Conservation (phyloP, 805 yeast species). For the Candida xiaguanensis region DNA sequence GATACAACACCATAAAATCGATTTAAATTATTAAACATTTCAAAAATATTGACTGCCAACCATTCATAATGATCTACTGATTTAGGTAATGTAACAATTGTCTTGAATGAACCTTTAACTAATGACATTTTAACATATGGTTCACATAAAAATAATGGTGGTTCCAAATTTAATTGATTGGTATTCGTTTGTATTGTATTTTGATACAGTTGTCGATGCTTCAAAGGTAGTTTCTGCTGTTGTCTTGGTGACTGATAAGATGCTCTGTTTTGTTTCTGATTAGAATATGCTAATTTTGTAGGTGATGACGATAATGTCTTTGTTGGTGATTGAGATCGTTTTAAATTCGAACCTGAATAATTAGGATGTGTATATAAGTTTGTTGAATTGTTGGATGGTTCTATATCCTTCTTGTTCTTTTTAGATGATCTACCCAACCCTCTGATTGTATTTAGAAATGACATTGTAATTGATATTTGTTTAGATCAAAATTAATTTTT, state of each 20-base stretch:
- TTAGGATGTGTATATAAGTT: constrained; percentile 31
- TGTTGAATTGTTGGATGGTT: constrained; percentile 17
- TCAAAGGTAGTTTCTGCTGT: constrained; percentile 11
- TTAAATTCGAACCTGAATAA: constrained; percentile 30
- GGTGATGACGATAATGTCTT: constrained; percentile 34
- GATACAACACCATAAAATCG: constrained; percentile 88
- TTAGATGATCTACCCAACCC: constrained; percentile 46
- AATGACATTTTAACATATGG: constrained; percentile 92
- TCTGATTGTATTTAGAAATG: constrained; percentile 44
- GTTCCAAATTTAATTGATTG: constrained; percentile 11
- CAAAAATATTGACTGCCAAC: constrained; percentile 91
- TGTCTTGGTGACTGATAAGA: constrained; percentile 8
- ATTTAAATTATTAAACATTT: constrained; percentile 77
- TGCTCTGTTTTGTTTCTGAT: constrained; percentile 10
- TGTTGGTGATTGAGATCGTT: constrained; percentile 36
- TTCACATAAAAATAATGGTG: constrained; percentile 74
- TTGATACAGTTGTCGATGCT: constrained; percentile 11
- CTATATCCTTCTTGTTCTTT: constrained; percentile 39
- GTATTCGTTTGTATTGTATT: constrained; percentile 11
- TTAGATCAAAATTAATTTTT: background rate
- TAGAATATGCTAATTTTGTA: constrained; percentile 23
- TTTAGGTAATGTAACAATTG: constrained; percentile 91
- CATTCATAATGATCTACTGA: constrained; percentile 94
- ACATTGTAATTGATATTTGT: constrained; percentile 24
- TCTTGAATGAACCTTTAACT: constrained; percentile 94